Percentiles rank a stretch among this genome's conserved stretches.
These are phyloP conservation scores for Parietichytrium sp. DNA, from an alignment of 108 stramenopile genomes.

Conservation along the genomic window DNA sequence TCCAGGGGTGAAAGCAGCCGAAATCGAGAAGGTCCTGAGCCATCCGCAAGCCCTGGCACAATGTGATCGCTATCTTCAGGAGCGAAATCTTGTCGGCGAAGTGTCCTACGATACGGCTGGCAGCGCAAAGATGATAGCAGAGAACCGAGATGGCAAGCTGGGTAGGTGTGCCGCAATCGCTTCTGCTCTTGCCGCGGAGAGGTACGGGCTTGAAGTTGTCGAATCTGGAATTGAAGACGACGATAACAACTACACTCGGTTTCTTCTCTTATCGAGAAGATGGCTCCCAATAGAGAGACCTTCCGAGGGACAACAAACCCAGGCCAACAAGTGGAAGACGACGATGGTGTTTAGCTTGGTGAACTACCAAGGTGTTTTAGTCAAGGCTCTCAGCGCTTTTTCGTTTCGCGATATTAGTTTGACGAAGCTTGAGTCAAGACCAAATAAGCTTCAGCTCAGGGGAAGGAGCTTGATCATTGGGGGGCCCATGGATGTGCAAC, in stretches of 20 bases:
- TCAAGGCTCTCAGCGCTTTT: constrained; percentile 93
- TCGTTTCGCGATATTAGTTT: constrained; percentile 89
- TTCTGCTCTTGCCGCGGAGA: constrained; percentile 81
- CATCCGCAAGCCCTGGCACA: constrained; percentile 96
- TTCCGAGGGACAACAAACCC: constrained; percentile 70
- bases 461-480: background rate
- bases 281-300: constrained; percentile 59
- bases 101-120: constrained; percentile 94
- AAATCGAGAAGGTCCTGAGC: constrained; percentile 84
- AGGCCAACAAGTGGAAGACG: constrained; percentile 69
- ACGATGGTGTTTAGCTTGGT: constrained; percentile 89
- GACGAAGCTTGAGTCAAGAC: constrained; percentile 92
- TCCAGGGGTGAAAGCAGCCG: constrained; percentile 66
- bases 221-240: constrained; percentile 92
- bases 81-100: constrained; percentile 71
- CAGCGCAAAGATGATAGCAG: constrained; percentile 87
- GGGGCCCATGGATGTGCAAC: background rate
- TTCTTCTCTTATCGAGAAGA: constrained; percentile 78
- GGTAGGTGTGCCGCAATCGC: constrained; percentile 9
- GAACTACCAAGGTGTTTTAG: constrained; percentile 85
- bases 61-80: constrained; percentile 89
- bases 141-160: too few relatives aligned
- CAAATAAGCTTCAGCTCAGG: constrained; percentile 50
- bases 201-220: constrained; percentile 82
- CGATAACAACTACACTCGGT: constrained; percentile 93